Evolutionary conservation across 1,284 basidiomycete genomes (phyloP).

Genomic region (Tylopilus sp.): DNA sequence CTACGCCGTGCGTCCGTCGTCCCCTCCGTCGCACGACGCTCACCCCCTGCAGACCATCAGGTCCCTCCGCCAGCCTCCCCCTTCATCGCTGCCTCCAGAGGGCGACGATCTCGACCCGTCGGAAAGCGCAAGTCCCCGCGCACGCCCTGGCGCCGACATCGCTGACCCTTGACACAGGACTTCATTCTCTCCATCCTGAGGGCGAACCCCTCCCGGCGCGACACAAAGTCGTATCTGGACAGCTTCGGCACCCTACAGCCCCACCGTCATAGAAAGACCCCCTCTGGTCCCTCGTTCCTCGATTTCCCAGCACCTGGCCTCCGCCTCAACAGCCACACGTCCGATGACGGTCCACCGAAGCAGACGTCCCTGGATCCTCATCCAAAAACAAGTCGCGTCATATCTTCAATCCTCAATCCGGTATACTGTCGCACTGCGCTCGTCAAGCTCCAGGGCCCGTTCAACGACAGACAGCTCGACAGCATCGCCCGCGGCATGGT

Average conservation of each 20-base stretch:
- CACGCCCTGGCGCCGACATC: not conserved
- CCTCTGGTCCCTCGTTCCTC: constrained; percentile 27
- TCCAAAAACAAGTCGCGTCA: constrained; percentile 48
- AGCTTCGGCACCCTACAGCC: constrained; percentile 69
- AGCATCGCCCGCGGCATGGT: constrained; percentile 93
- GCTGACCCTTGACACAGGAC: constrained; percentile 57
- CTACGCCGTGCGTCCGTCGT: constrained; percentile 52
- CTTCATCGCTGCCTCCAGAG: constrained; percentile 32
- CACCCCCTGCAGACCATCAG: constrained; percentile 46
- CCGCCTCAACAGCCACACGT: constrained; percentile 10
- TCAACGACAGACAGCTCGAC: constrained; percentile 91
- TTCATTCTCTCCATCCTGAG: constrained; percentile 95
- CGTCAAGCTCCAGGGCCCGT: constrained; percentile 97
- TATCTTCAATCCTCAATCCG: constrained; percentile 84
- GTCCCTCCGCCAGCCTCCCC: constrained; percentile 39
- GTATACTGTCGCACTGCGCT: constrained; percentile 83
- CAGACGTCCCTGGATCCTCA: constrained; percentile 27
- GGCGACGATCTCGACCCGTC: constrained; percentile 48
- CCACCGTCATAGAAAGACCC: constrained; percentile 26
- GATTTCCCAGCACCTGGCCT: constrained; percentile 16
- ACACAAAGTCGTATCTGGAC: constrained; percentile 86
- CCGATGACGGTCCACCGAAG: constrained; percentile 22
- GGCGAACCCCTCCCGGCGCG: constrained; percentile 89
- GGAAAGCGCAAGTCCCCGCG: constrained; percentile 46
- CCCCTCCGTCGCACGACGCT: not conserved